Base-by-base conservation (phyloP, 1,139 yeast species). In the Yamadazyma oceani region DNA sequence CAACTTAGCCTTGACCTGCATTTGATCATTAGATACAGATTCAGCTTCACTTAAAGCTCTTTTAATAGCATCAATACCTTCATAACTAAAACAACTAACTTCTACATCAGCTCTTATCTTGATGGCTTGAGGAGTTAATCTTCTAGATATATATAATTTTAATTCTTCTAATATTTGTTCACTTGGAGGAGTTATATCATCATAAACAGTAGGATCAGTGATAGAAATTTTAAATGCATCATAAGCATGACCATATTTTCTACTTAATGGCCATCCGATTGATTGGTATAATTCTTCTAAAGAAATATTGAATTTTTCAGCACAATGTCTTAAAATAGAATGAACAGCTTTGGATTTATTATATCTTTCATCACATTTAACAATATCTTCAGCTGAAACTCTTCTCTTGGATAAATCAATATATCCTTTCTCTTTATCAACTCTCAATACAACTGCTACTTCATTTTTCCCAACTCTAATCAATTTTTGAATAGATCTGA, bases 391-490 rank as follows among this genome's bases (percentile, higher is more conserved):
- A 28, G 97, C 83, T n/a, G 95, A 85, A 39, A 92, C 99, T 65
- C 96, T 83, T 78, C 97, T 90, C 67, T 92, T 92, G 43, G 97
- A 90, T 60, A 92, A 76, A 69, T 92, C 99, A 62, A 92, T 92
- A 68, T 92, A 92, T 36, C 97, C 99, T 67, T 92, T 92, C 65
- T 94, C 98, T 66, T 89, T 90, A 69, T 92, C 99, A 46, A 92
- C 98, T 75, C 99, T 86, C 62, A 92, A 76, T n/a, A 94, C 98
- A 43, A 92, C 97, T 23, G 94, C 98, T 42, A 92, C 97, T 69
- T 92, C 99, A 60, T 94, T 92, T 64, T 95, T 88, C 51, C 99
- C 99, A 45, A 92, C 97, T 72, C 97, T 86, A 64, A 92, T 90
- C 64, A 89, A 80, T 63, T 92, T 94, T 68, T 92, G 99, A 59